Base-by-base conservation (phyloP, 139 green algal species). In the Gonium pectorale region DNA sequence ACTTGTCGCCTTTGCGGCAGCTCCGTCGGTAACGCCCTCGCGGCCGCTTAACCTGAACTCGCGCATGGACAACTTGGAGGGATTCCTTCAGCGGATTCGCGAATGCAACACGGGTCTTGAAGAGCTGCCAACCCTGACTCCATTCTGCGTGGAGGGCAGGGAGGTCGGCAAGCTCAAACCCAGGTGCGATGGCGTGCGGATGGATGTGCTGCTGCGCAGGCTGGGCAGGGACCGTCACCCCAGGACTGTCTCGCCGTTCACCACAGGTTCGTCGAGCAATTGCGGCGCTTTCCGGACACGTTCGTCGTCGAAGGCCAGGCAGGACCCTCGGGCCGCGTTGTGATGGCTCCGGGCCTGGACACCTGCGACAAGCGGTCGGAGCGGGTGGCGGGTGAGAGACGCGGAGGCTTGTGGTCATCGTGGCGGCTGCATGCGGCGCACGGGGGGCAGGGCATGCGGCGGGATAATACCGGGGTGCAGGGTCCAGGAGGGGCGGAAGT, bases 101-200 rank as follows among this genome's bases (percentile, higher is more conserved):
- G 81, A 92, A 19, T 93, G 91, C 81, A 95, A 95, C 60, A 83
- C 62, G 22, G 90, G 87, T 11, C 71, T 91, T 0, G 80, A 86
- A 3, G 79, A 90, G 4, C 62, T 92, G 7, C 64, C 79, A 19
- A 86, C 70, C 29, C 89, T 94, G 9, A 85, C 90, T 21, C 90
- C 90, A 0, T 90, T 95, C n/a, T 15, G 41, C 0, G 70, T 95
- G 5, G 84, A 60, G 24, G 89, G 91, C 22, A 75, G 88, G 38
- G 37, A 83, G 13, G 68, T 94, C 11, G 92, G 92, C 2, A 89
- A 94, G 60, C 44, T 95, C 19, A 91, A 90, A 54, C 86, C 79
- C 29, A 86, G 62, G 85, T 93, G 40, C 66, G 83, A 60, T 24
- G 26, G 41, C 35, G 67, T 33, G 66, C 49, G 49, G n/a, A n/a